phyloP scores from a whole-genome alignment of 1,139 yeast genomes.

The Candida neerlandica region DNA sequence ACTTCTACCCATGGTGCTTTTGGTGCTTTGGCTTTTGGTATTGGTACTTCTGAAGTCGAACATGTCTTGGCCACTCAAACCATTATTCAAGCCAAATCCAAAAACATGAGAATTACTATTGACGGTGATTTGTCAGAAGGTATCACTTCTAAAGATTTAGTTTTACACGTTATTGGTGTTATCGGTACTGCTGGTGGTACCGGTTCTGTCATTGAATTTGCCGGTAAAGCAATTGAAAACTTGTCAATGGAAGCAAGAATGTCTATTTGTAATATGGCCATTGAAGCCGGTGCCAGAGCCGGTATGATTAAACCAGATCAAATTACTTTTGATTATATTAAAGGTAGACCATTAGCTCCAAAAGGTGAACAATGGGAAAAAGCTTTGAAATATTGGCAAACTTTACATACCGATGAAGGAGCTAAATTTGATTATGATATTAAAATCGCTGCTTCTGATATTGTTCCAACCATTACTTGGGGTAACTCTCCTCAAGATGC shows the following conservation, averaged over 20 bases:
- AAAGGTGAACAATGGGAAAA: slow-evolving; percentile 92
- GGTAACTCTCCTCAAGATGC: slow-evolving; percentile 99
- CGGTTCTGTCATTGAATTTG: slow-evolving; percentile 94
- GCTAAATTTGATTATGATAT: slow-evolving; percentile 88
- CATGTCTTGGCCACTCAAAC: slow-evolving; percentile 98
- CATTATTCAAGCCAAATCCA: slow-evolving; percentile 88
- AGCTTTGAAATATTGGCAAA: slow-evolving; percentile 88
- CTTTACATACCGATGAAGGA: slow-evolving; percentile 83
- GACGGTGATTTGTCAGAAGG: slow-evolving; percentile 85
- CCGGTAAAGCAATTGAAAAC: slow-evolving; percentile 88
- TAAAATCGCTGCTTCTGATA: slow-evolving; percentile 77
- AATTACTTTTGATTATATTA: slow-evolving; percentile 79
- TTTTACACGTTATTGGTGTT: slow-evolving; percentile 90
- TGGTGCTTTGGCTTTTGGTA: slow-evolving; percentile 97
- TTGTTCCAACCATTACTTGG: slow-evolving; percentile 97
- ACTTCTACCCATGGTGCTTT: slow-evolving; percentile 99
- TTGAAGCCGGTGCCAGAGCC: slow-evolving; percentile 99
- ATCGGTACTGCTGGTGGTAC: slow-evolving; percentile 99
- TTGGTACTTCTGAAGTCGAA: slow-evolving; percentile 98
- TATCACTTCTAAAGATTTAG: slow-evolving; percentile 92
- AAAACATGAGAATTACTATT: slow-evolving; percentile 88
- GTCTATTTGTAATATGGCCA: slow-evolving; percentile 99
- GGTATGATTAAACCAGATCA: slow-evolving; percentile 98
- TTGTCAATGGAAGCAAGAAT: slow-evolving; percentile 98
- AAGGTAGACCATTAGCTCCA: slow-evolving; percentile 95